These are phyloP conservation scores for Mortierella sp. DNA, from an alignment of 371 early-diverging fungal species.

Conservation along the genomic window DNA sequence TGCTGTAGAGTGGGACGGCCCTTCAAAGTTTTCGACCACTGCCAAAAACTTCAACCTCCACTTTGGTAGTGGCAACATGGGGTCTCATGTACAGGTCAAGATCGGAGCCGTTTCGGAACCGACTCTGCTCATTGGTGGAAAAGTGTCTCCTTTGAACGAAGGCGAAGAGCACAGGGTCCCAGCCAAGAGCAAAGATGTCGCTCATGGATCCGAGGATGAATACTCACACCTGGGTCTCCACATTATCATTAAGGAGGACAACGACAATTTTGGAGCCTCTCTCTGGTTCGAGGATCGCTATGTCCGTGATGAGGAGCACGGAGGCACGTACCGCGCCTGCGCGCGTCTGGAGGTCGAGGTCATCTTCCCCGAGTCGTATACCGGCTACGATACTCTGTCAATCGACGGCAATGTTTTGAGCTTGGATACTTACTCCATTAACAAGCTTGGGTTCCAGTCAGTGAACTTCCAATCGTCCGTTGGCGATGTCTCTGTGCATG, in stretches of 20 bases:
- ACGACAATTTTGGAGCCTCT: slow-evolving; percentile 8
- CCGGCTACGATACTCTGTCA: slow-evolving; percentile 4
- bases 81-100: slow-evolving; percentile 6
- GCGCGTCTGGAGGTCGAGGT: slow-evolving; percentile 15
- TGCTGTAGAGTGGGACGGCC: slow-evolving; percentile 29
- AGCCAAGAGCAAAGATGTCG: too few relatives aligned
- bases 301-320: background rate
- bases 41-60: slow-evolving; percentile 16
- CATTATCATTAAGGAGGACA: slow-evolving; percentile 11
- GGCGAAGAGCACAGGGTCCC: background rate
- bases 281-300: slow-evolving; percentile 32
- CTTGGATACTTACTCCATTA: slow-evolving; percentile 5
- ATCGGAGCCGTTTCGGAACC: slow-evolving; percentile 14
- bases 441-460: slow-evolving; percentile 16
- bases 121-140: slow-evolving; percentile 13
- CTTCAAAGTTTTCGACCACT: slow-evolving; percentile 7
- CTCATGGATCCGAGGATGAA: background rate
- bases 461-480: slow-evolving; percentile 7
- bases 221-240: slow-evolving; percentile 15
- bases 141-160: slow-evolving; percentile 11
- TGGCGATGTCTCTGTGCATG: slow-evolving; percentile 9
- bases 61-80: slow-evolving; percentile 22
- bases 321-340: slow-evolving; percentile 18
- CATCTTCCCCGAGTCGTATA: slow-evolving; percentile 21
- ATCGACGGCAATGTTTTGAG: slow-evolving; percentile 17